Conservation (phyloP, 176 grass and related monocot species). For the Panicum miliaceum region DNA sequence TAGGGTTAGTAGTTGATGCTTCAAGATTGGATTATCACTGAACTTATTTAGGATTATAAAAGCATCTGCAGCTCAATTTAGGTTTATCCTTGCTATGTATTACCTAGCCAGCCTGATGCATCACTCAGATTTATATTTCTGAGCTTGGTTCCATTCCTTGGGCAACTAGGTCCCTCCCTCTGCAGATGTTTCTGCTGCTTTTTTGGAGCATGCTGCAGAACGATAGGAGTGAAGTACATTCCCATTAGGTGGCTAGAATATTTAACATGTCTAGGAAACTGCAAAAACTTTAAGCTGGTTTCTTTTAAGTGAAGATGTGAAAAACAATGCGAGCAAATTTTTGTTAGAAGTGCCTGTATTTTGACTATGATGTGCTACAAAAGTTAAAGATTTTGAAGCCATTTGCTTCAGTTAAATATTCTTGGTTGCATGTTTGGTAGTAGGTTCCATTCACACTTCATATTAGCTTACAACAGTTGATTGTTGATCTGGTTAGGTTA, state of each 20-base stretch:
- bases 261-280: not conserved
- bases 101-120: not conserved
- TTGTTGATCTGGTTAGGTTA: not conserved
- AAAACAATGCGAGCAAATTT: not conserved
- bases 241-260: not conserved
- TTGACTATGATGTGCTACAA: not conserved
- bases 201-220: not conserved
- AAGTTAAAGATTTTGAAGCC: not conserved
- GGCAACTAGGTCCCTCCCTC: not conserved
- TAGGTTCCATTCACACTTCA: not conserved
- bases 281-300: not conserved
- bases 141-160: not conserved
- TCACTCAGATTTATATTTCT: not conserved
- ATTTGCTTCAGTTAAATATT: not conserved
- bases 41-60: not conserved
- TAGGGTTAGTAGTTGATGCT: not conserved
- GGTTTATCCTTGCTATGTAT: not conserved
- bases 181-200: not conserved
- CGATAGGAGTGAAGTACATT: slow-evolving; percentile 16
- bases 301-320: not conserved
- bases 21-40: not conserved
- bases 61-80: not conserved
- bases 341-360: not conserved
- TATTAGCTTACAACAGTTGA: not conserved
- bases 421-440: not conserved